A percentile compares a stretch with the other conserved stretches of the same genome.
These are phyloP conservation scores for Talaromyces sp. DNA, from an alignment of 2,329 filamentous ascomycete genomes.

Conservation along the genomic window DNA sequence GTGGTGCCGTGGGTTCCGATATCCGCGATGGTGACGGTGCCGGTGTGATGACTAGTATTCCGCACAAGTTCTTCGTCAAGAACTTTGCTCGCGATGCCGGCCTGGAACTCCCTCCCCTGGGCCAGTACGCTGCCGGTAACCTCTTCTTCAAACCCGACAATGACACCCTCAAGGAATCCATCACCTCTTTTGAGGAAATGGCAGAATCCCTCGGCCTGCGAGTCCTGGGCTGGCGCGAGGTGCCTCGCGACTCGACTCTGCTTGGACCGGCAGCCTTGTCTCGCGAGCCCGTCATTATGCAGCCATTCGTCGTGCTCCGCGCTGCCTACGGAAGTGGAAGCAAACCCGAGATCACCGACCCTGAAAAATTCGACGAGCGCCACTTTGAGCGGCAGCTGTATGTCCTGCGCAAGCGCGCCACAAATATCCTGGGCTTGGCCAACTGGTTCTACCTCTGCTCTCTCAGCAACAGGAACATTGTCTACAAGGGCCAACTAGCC, in stretches of 20 bases:
- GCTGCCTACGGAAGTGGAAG: conserved; percentile 79
- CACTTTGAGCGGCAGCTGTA: conserved; percentile 92
- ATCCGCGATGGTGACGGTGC: conserved; percentile 96
- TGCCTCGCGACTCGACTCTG: conserved; percentile 87
- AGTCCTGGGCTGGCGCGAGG: conserved; percentile 93
- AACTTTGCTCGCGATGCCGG: conserved; percentile 91
- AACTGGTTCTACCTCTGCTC: conserved; percentile 99
- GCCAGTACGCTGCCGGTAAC: conserved; percentile 96
- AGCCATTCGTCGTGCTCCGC: conserved; percentile 88
- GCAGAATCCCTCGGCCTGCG: conserved; percentile 82
- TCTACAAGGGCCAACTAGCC: conserved; percentile 95
- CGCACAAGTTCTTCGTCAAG: conserved; percentile 97
- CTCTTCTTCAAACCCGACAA: conserved; percentile 97
- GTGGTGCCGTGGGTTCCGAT: conserved; percentile 95
- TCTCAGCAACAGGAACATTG: conserved; percentile 95
- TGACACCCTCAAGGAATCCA: conserved; percentile 83
- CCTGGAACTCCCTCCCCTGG: conserved; percentile 78
- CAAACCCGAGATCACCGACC: conserved; percentile 72
- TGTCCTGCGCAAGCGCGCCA: conserved; percentile 88
- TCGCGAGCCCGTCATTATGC: conserved; percentile 89
- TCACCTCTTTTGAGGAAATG: conserved; percentile 89
- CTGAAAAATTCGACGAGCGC: conserved; percentile 74
- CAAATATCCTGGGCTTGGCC: conserved; percentile 88
- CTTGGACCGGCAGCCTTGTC: conserved; percentile 90
- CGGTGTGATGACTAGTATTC: conserved; percentile 98